These are phyloP conservation scores for Chaetothyriales sp. DNA, from an alignment of 2,329 filamentous ascomycete species.

Conservation along the genomic window DNA sequence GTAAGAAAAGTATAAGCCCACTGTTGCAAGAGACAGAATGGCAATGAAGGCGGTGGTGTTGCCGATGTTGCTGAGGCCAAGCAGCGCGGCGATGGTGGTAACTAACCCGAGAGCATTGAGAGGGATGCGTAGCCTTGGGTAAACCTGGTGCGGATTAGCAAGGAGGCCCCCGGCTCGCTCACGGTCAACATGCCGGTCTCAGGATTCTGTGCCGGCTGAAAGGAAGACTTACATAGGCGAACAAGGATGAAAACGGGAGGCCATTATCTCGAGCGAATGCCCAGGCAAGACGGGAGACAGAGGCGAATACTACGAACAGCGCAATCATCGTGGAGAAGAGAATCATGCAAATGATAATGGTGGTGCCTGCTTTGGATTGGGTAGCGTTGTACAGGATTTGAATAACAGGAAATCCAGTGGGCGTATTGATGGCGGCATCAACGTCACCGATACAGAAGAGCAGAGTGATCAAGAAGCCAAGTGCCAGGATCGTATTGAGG, in stretches of 20 bases:
- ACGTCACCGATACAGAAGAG: conserved; percentile 18
- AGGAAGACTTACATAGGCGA: conserved; percentile 16
- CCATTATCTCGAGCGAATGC: conserved; percentile 39
- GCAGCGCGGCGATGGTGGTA: conserved; percentile 6
- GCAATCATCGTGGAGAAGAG: conserved; percentile 35
- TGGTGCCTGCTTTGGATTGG: conserved; percentile 27
- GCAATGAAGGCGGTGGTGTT: conserved; percentile 16
- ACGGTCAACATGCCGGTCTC: too few relatives aligned
- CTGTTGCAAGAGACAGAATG: conserved; percentile 12
- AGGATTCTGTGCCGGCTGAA: conserved; percentile 1
- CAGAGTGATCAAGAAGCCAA: conserved; percentile 16
- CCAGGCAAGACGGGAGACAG: conserved; percentile 39
- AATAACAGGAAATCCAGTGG: conserved; percentile 31
- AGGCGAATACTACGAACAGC: conserved; percentile 36
- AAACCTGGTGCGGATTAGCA: conserved; percentile 22
- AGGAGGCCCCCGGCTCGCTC: background rate
- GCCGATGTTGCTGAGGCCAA: conserved; percentile 16
- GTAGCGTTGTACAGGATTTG: conserved; percentile 35
- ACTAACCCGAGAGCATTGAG: conserved; percentile 7
- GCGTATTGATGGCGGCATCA: conserved; percentile 20
- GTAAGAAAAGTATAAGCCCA: conserved; percentile 39
- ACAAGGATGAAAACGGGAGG: conserved; percentile 30
- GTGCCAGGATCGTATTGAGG: conserved; percentile 21
- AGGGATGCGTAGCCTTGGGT: conserved; percentile 18
- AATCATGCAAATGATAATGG: conserved; percentile 33